A percentile compares a stretch with the other conserved stretches of the same genome.
phyloP scores from a whole-genome alignment of 768 basidiomycete genomes.

The Tricholoma flavovirens region DNA sequence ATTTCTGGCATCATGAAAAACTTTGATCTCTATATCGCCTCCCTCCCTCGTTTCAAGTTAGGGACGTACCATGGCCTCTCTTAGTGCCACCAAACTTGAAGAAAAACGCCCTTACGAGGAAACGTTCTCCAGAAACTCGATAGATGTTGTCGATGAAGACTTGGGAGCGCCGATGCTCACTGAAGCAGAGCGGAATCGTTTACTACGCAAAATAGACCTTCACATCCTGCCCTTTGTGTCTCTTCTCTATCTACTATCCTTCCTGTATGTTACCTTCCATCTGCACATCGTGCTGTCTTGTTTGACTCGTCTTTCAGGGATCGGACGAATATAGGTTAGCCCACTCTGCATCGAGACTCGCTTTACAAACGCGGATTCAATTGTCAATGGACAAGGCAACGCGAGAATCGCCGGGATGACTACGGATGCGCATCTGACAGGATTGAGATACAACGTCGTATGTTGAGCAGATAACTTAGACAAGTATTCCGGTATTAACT shows the following conservation, averaged over 20 bases:
- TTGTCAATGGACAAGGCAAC: conserved; percentile 17
- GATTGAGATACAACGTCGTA: conserved; percentile 31
- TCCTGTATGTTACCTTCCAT: conserved; percentile 30
- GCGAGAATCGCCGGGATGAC: conserved; percentile 31
- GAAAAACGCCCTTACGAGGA: conserved; percentile 8
- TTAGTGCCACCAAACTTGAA: neutral
- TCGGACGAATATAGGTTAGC: conserved; percentile 30
- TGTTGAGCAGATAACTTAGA: conserved; percentile 4
- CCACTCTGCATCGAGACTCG: neutral
- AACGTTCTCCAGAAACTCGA: neutral
- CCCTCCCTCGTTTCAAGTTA: neutral
- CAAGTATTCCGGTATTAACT: neutral
- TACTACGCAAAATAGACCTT: conserved; percentile 38
- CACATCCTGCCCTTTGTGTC: conserved; percentile 41
- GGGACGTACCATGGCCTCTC: neutral
- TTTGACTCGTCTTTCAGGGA: conserved; percentile 19
- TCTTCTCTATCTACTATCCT: conserved; percentile 39
- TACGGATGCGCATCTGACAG: conserved; percentile 22
- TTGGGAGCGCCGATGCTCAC: conserved; percentile 4
- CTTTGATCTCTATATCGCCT: neutral
- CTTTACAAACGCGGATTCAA: neutral
- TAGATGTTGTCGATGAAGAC: conserved; percentile 1
- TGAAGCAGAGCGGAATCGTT: conserved; percentile 20
- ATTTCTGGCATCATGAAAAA: neutral
- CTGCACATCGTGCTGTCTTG: neutral